Evolutionary conservation across 2,329 filamentous ascomycete genomes (phyloP), one percentile per base, ranked within the genome.

Genomic region (Parafenestella ontariensis): DNA sequence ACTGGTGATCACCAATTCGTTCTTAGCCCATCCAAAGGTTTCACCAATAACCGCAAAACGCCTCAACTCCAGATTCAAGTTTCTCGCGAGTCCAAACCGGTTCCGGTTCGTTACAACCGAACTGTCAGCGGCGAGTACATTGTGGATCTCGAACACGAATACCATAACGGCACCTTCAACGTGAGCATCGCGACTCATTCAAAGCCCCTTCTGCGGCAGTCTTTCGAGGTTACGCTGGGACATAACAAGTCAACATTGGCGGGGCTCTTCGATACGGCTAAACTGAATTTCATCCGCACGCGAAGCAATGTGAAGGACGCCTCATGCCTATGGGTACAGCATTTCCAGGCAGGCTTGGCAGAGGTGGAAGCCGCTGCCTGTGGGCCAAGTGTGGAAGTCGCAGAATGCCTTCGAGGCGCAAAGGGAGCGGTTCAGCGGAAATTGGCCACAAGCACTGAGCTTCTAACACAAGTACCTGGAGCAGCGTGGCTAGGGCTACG

Each of bases 61-160:
- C 75, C 76, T 13, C 78, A 77, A 24, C 78, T 86, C 49, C 75
- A 78, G 46, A 79, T 86, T 33, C 76, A 77, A 42, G 77, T 86
- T 42, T 76, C 69, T 24, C 79, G 79, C n/a, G 76, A 76, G 23
- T 70, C 73, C 15, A 58, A 72, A 29, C 67, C 81, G 41, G 64
- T 79, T 23, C 78, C 80, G 52, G 75, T 81, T 52, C 69, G 81
- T n/a, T 80, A 79, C 33, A 64, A 67, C 39, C 78, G 77, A 40
- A 75, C 84, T 8, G 81, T 84, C 52, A 80, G 82, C 29, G 82
- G 82, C 8, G 79, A 83, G 7, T 85, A 85, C 58, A 77, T 80
- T 13, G 70, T 85, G 33, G 78, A 78, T 24, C 68, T 85, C 15
- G 78, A 82, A 45, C 75, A 78, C 39, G 78, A 80, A 52, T 79